phyloP scores from a whole-genome alignment of 2,329 filamentous ascomycete species.

The Fusarium sp. region DNA sequence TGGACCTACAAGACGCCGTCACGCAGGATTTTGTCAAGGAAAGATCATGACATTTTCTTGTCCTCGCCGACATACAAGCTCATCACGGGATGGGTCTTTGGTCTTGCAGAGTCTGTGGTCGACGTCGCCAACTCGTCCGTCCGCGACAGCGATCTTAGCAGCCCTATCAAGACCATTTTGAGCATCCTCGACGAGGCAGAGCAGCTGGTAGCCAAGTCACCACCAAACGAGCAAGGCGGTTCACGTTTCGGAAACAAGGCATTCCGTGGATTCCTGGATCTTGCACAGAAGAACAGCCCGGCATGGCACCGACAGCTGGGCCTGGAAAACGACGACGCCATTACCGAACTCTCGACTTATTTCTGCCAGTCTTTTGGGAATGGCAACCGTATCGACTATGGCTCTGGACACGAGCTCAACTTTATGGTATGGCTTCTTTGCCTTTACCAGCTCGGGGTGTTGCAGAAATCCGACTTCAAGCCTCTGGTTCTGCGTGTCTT shows the following conservation, averaged over 20 bases:
- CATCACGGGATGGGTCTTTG: conserved; percentile 86
- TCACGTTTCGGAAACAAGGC: conserved; percentile 95
- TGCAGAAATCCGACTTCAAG: conserved; percentile 75
- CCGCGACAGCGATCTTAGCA: conserved; percentile 65
- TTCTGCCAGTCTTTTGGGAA: conserved; percentile 88
- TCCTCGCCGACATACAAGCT: conserved; percentile 79
- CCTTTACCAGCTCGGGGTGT: conserved; percentile 79
- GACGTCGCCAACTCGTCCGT: conserved; percentile 74
- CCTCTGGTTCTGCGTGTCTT: conserved; percentile 83
- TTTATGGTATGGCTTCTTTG: conserved; percentile 98
- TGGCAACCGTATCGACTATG: conserved; percentile 89
- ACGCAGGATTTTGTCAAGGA: conserved; percentile 81
- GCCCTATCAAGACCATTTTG: conserved; percentile 71
- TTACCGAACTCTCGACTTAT: conserved; percentile 81
- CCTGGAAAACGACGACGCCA: conserved; percentile 61
- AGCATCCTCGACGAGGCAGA: conserved; percentile 77
- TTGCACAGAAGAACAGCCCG: conserved; percentile 64
- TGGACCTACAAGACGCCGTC: conserved; percentile 74
- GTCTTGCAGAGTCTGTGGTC: conserved; percentile 82
- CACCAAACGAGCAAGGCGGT: conserved; percentile 85
- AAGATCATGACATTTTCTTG: conserved; percentile 85
- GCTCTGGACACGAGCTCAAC: conserved; percentile 96
- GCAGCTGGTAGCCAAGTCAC: conserved; percentile 72
- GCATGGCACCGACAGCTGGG: conserved; percentile 74
- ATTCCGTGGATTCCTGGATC: conserved; percentile 85